Percentiles rank a stretch among this genome's conserved stretches.
phyloP scores from a whole-genome alignment of 2,329 filamentous ascomycete species.

The Sordariomycetes sp. region DNA sequence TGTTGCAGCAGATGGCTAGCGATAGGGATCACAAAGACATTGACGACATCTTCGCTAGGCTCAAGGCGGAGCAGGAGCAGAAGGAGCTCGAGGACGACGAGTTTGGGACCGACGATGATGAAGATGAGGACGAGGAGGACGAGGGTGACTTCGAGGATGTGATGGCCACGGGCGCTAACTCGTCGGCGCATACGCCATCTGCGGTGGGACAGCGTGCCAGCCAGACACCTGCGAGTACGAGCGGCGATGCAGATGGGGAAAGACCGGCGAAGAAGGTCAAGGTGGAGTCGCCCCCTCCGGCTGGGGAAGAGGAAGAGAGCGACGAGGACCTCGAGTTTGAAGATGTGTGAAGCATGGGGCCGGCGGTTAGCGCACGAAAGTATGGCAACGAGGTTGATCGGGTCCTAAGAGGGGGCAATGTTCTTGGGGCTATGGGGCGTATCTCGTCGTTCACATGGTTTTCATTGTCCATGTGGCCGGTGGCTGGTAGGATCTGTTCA shows the following conservation, averaged over 20 bases:
- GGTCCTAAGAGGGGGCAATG: no score
- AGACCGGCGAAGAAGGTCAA: slow-evolving; percentile 47
- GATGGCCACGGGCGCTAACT: slow-evolving; percentile 20
- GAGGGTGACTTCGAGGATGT: slow-evolving; percentile 35
- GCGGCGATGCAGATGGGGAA: slow-evolving; percentile 10
- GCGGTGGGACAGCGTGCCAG: slow-evolving; percentile 12
- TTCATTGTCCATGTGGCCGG: no score
- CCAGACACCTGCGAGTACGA: neutral
- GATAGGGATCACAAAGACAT: slow-evolving; percentile 43
- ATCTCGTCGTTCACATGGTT: no score
- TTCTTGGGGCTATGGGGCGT: no score
- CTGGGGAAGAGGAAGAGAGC: slow-evolving; percentile 32
- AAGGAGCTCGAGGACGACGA: slow-evolving; percentile 15
- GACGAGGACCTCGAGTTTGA: slow-evolving; percentile 46
- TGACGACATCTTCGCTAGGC: slow-evolving; percentile 53
- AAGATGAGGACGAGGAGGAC: slow-evolving; percentile 19
- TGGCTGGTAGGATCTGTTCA: no score
- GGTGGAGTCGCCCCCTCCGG: slow-evolving; percentile 30
- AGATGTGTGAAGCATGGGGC: slow-evolving; percentile 27
- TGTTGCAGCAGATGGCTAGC: slow-evolving; percentile 22
- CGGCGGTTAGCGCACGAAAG: neutral
- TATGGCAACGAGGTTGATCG: neutral
- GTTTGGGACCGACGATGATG: slow-evolving; percentile 11
- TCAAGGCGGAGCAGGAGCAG: slow-evolving; percentile 45
- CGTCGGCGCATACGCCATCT: slow-evolving; percentile 17